These are phyloP conservation scores for Coemansia nantahalensis DNA, from an alignment of 192 early-diverging fungal genomes.

Conservation along the genomic window DNA sequence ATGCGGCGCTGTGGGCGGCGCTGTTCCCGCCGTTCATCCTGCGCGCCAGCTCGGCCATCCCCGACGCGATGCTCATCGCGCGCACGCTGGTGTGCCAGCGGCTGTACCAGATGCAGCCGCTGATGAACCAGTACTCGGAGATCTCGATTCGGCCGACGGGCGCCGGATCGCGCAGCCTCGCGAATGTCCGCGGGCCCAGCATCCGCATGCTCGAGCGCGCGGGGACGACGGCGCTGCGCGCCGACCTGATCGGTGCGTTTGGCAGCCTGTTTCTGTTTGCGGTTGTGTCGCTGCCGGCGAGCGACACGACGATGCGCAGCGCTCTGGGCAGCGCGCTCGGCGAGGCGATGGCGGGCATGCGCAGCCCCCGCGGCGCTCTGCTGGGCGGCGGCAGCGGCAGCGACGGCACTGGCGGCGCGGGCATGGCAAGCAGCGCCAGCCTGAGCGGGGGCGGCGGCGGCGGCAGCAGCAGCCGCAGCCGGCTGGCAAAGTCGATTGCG, in stretches of 20 bases:
- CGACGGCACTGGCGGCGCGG: constrained; percentile 3
- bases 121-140: constrained; percentile 53
- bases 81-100: constrained; percentile 47
- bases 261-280: constrained; percentile 42
- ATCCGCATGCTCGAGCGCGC: constrained; percentile 15
- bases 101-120: constrained; percentile 51
- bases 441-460: constrained; percentile 5
- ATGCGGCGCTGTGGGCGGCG: constrained; percentile 33
- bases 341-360: constrained; percentile 10
- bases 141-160: constrained; percentile 23
- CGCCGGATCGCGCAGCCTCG: constrained; percentile 1
- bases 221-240: constrained; percentile 1
- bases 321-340: constrained; percentile 7
- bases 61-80: constrained; percentile 42
- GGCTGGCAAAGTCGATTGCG: constrained; percentile 49
- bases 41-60: constrained; percentile 39
- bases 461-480: constrained; percentile 24
- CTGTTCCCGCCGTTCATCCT: constrained; percentile 38
- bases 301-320: constrained; percentile 6
- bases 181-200: constrained; percentile 10
- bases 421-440: constrained; percentile 6
- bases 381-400: constrained; percentile 3
- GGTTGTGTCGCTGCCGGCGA: constrained; percentile 30
- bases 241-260: constrained; percentile 33
- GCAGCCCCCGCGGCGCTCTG: constrained; percentile 11